These are phyloP conservation scores for Cymodocea nodosa DNA, from an alignment of 116 monocot genomes.

Conservation along the genomic window DNA sequence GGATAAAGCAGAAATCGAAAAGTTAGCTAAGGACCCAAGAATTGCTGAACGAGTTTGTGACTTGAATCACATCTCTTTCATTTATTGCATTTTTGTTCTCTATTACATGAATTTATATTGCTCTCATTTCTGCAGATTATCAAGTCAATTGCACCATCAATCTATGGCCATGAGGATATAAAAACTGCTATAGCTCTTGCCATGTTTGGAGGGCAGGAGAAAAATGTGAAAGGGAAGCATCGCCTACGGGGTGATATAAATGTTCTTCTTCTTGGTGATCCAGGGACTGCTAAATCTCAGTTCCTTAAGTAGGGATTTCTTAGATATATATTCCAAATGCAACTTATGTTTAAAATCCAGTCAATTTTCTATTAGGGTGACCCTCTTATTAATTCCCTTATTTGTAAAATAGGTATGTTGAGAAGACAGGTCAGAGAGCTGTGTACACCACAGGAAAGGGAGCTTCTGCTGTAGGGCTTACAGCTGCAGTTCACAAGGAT, in stretches of 20 bases:
- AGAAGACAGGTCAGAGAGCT: slow-evolving; percentile 98
- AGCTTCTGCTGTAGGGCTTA: slow-evolving; percentile 98
- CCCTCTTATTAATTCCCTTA: neutral
- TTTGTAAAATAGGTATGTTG: slow-evolving; percentile 58
- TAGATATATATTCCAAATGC: neutral
- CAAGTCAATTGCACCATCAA: slow-evolving; percentile 96
- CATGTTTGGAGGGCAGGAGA: slow-evolving; percentile 99
- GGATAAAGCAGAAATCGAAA: slow-evolving; percentile 93
- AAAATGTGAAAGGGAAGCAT: slow-evolving; percentile 95
- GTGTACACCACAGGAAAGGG: slow-evolving; percentile 99
- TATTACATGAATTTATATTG: neutral
- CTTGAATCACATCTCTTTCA: neutral
- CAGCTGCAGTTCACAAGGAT: slow-evolving; percentile 97
- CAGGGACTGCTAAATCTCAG: slow-evolving; percentile 98
- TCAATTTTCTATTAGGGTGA: neutral
- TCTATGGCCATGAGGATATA: slow-evolving; percentile 97
- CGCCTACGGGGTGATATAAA: slow-evolving; percentile 94
- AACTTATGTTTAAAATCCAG: neutral
- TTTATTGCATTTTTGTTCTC: neutral
- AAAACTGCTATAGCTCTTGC: slow-evolving; percentile 95
- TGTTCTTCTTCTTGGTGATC: slow-evolving; percentile 93
- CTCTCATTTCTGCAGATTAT: slow-evolving; percentile 43
- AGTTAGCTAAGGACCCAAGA: slow-evolving; percentile 81
- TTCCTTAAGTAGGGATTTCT: slow-evolving; percentile 77
- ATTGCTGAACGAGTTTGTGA: slow-evolving; percentile 83